Evolutionary conservation across 2,329 filamentous ascomycete genomes (phyloP).

Genomic region (Xylaria sp.): DNA sequence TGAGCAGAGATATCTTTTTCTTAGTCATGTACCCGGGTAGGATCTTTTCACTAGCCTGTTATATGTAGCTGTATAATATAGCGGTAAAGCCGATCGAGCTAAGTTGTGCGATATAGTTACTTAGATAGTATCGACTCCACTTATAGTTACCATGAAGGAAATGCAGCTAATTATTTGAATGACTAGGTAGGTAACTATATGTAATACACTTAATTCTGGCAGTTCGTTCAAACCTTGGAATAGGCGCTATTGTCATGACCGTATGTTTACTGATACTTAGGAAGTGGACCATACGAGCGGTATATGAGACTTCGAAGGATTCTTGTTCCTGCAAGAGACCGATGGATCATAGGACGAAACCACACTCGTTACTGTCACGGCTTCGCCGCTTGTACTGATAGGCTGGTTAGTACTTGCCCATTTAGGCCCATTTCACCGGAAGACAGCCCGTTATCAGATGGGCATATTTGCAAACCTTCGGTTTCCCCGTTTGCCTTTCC

Average conservation of each 20-base stretch:
- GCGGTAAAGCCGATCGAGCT: not conserved
- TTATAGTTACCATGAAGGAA: slow-evolving; percentile 1
- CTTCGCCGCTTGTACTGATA: not conserved
- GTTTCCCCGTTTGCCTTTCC: not conserved
- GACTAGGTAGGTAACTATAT: not conserved
- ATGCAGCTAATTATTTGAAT: not conserved
- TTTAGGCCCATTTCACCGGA: slow-evolving; percentile 4
- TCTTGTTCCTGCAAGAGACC: slow-evolving; percentile 8
- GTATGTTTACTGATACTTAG: slow-evolving; percentile 3
- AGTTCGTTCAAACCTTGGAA: not conserved
- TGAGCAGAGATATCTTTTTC: not conserved
- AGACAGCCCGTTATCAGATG: slow-evolving; percentile 9
- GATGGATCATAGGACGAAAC: not conserved
- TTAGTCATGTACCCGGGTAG: not conserved
- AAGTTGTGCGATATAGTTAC: not conserved
- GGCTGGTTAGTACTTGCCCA: not conserved
- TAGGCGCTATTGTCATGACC: not conserved
- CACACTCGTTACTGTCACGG: not conserved
- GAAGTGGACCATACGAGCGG: not conserved
- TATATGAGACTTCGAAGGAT: slow-evolving; percentile 13
- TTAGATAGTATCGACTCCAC: not conserved
- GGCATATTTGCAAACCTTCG: not conserved
- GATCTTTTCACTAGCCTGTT: not conserved
- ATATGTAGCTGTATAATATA: not conserved
- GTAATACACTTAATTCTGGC: not conserved